These are phyloP conservation scores for Colletotrichum viniferum DNA, from an alignment of 2,329 filamentous ascomycete genomes.

Conservation along the genomic window DNA sequence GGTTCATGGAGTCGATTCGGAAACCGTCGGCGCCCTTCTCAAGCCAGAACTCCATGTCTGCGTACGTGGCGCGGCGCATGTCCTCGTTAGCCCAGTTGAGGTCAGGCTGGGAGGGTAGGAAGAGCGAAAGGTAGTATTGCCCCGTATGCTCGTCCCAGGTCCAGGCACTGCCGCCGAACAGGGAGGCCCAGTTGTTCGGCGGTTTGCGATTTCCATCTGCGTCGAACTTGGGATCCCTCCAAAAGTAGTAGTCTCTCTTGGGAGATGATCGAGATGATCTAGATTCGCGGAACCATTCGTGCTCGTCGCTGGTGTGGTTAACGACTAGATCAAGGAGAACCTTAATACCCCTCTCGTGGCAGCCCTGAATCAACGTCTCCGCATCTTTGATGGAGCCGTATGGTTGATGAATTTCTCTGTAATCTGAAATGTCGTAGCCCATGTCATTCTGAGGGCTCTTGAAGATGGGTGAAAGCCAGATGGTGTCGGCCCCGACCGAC, in stretches of 20 bases:
- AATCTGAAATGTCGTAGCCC: conserved; percentile 71
- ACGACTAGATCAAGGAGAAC: conserved; percentile 31
- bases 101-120: conserved; percentile 67
- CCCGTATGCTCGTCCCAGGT: conserved; percentile 38
- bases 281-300: conserved; percentile 63
- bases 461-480: conserved; percentile 32
- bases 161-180: conserved; percentile 42
- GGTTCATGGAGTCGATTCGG: conserved; percentile 62
- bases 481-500: conserved; percentile 22
- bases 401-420: conserved; percentile 41
- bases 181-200: conserved; percentile 48
- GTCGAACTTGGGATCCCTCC: conserved; percentile 48
- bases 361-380: conserved; percentile 62
- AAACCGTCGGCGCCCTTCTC: conserved; percentile 64
- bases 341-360: conserved; percentile 46
- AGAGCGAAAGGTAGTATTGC: conserved; percentile 62
- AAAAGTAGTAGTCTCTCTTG: conserved; percentile 62
- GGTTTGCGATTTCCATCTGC: conserved; percentile 37
- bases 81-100: conserved; percentile 70
- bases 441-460: conserved; percentile 60
- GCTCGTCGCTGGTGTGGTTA: conserved; percentile 39
- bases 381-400: conserved; percentile 72
- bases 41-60: conserved; percentile 69
- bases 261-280: conserved; percentile 50
- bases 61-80: conserved; percentile 62